A percentile compares a stretch with the other conserved stretches of the same genome.
phyloP scores from a whole-genome alignment of 2,329 filamentous ascomycete genomes.

The Dactylella cylindrospora region DNA sequence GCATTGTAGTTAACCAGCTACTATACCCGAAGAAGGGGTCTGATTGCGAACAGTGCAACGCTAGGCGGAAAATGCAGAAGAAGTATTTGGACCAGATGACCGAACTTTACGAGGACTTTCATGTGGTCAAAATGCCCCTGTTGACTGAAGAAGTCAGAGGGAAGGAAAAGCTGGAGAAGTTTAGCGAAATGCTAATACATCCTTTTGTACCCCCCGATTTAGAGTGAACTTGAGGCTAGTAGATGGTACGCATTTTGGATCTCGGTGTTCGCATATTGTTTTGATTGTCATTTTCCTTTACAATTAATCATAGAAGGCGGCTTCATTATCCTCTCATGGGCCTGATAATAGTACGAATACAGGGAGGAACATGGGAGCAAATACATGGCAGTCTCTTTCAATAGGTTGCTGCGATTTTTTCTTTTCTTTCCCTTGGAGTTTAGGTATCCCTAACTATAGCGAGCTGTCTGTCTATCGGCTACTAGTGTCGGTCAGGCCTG shows the following conservation, averaged over 20 bases:
- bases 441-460: too few relatives aligned
- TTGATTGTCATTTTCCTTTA: too few relatives aligned
- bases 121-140: conserved; percentile 97
- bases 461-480: too few relatives aligned
- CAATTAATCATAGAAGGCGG: too few relatives aligned
- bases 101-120: conserved; percentile 98
- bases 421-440: not conserved
- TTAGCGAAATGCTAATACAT: conserved; percentile 78
- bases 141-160: conserved; percentile 93
- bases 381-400: too few relatives aligned
- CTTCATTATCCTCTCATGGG: too few relatives aligned
- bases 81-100: conserved; percentile 99
- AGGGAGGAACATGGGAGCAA: too few relatives aligned
- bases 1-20: conserved; percentile 97
- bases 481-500: too few relatives aligned
- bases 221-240: conserved; percentile 45
- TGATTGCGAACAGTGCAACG: conserved; percentile 91
- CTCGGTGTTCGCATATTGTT: too few relatives aligned
- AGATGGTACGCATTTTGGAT: conserved; percentile 49
- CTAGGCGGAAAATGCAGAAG: conserved; percentile 95
- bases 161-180: conserved; percentile 89
- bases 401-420: not conserved
- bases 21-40: conserved; percentile 85
- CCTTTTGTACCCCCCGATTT: conserved; percentile 69
- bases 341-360: too few relatives aligned